Base-by-base conservation (phyloP, 2,329 filamentous ascomycete genomes). In the Chaetomium sp. region DNA sequence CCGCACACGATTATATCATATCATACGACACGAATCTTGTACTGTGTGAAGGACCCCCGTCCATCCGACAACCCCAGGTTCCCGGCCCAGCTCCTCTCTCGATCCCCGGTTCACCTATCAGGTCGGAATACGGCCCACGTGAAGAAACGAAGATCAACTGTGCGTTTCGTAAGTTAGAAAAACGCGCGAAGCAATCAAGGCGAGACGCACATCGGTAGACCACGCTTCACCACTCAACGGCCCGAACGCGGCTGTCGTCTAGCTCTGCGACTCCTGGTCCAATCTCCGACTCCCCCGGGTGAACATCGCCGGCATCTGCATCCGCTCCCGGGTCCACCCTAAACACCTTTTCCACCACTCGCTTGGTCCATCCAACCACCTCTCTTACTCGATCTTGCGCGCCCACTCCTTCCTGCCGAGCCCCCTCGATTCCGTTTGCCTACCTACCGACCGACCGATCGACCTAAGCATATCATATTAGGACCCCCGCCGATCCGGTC, bases 251-350 rank as follows among this genome's bases (percentile, higher is more conserved):
- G 19, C 19, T 27, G 19, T 27, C 19, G 19, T 27, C 19, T 27
- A 27, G 19, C 19, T 27, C 19, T 27, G 27, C 38, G 8, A n/a
- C 40, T 42, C 44, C 44, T 7, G n/a, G 36, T 36, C 12, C 35
- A 34, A 7, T 46, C 51, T 34, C 34, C 34, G 37, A 40, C 37
- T 19, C 11, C 42, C 27, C 47, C 47, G 42, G 42, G 42, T 27
- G 19, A 46, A 47, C n/a, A 50, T 47, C 47, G 35, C 44, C 47
- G 53, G 53, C 41, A 43, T 50, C 44, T 27, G 36, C 33, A 33
- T 19, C 49, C 54, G 35, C 34, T 14, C 42, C 19, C 37, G 53
- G 43, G 49, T 12, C 48, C 54, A 56, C 49, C 46, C 14, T 52
- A 34, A 33, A 32, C 34, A 40, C 36, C 41, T 41, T 42, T 52